phyloP scores from a whole-genome alignment of 352 stramenopile species.

The Nothophytophthora sp. region DNA sequence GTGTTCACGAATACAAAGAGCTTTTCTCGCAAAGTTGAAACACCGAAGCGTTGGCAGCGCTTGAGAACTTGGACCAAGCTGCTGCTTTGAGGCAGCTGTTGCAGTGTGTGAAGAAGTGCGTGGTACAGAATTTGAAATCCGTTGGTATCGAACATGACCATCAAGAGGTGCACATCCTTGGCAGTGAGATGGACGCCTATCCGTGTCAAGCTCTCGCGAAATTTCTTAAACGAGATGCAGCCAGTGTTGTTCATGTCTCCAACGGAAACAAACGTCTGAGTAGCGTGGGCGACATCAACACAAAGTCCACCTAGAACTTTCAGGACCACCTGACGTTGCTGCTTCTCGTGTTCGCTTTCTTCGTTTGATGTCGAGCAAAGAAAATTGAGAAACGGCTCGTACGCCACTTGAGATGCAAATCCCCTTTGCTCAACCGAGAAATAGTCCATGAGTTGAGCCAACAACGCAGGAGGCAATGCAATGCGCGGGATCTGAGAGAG shows the following conservation, averaged over 20 bases:
- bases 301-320: slow-evolving; percentile 25
- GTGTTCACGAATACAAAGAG: slow-evolving; percentile 35
- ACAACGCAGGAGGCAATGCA: slow-evolving; percentile 37
- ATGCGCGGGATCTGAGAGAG: slow-evolving; percentile 44
- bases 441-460: slow-evolving; percentile 44
- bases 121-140: slow-evolving; percentile 55
- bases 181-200: slow-evolving; percentile 32
- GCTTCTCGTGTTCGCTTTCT: slow-evolving; percentile 29
- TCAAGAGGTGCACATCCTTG: slow-evolving; percentile 46
- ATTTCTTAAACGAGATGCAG: slow-evolving; percentile 40
- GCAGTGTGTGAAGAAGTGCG: slow-evolving; percentile 39
- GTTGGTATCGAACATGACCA: slow-evolving; percentile 53
- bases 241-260: slow-evolving; percentile 55
- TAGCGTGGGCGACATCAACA: slow-evolving; percentile 33
- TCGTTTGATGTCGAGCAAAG: slow-evolving; percentile 42
- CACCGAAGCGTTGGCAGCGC: slow-evolving; percentile 40
- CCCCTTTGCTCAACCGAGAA: slow-evolving; percentile 32
- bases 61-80: slow-evolving; percentile 23
- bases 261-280: slow-evolving; percentile 35
- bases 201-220: slow-evolving; percentile 39
- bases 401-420: slow-evolving; percentile 27
- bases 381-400: slow-evolving; percentile 46
- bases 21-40: slow-evolving; percentile 39
- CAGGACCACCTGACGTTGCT: slow-evolving; percentile 20
- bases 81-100: slow-evolving; percentile 22